These are phyloP conservation scores for Wallemia ichthyophaga DNA, from an alignment of 1,284 basidiomycete genomes.

Conservation along the genomic window DNA sequence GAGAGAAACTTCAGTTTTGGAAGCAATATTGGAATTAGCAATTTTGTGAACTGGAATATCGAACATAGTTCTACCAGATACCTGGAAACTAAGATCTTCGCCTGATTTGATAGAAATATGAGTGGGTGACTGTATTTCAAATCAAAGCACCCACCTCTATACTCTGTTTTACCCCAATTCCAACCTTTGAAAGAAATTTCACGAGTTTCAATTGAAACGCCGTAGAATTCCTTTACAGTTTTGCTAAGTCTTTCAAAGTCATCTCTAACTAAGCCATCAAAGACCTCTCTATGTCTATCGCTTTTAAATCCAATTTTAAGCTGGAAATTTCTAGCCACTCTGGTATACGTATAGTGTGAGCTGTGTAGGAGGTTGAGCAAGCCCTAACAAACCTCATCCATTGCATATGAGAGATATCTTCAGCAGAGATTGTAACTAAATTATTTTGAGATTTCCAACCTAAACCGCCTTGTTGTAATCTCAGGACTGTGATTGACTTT, in stretches of 20 bases:
- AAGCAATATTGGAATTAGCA: constrained; percentile 91
- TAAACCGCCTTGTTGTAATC: constrained; percentile 58
- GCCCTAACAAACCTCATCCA: constrained; percentile 33
- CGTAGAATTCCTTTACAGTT: constrained; percentile 60
- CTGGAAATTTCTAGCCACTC: constrained; percentile 75
- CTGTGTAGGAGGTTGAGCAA: neutral
- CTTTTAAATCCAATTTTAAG: constrained; percentile 42
- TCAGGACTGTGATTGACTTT: constrained; percentile 31
- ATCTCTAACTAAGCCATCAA: constrained; percentile 79
- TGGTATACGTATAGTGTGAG: constrained; percentile 7
- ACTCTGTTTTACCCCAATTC: constrained; percentile 94
- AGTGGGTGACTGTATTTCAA: neutral
- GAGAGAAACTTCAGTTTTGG: constrained; percentile 84
- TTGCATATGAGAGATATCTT: constrained; percentile 55
- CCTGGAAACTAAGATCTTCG: constrained; percentile 61
- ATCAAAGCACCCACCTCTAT: constrained; percentile 34
- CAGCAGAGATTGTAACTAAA: constrained; percentile 33
- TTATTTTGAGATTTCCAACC: constrained; percentile 45
- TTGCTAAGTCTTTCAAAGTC: constrained; percentile 48
- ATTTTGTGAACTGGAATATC: constrained; percentile 65
- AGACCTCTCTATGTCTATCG: constrained; percentile 27
- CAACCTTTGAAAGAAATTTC: constrained; percentile 79
- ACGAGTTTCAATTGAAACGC: constrained; percentile 48
- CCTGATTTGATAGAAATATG: constrained; percentile 21
- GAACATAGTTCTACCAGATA: constrained; percentile 70